These are phyloP conservation scores for Pelargonium nanum DNA, from an alignment of 345 rosid species.

Conservation along the genomic window DNA sequence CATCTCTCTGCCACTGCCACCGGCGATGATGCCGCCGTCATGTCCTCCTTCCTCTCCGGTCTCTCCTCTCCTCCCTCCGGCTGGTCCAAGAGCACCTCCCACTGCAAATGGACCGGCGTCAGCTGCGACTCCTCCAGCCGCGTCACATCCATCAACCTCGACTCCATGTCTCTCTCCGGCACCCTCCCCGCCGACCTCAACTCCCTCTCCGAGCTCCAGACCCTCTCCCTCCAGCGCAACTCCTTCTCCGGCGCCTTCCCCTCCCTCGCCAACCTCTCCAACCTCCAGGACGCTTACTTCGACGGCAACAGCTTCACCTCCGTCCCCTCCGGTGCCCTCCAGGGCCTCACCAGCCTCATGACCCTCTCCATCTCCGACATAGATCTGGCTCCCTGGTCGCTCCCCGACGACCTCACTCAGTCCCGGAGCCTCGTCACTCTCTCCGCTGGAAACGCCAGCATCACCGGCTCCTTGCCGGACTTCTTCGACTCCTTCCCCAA, in stretches of 20 bases:
- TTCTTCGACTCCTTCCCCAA: conserved; percentile 35
- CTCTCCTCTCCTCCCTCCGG: conserved; percentile 36
- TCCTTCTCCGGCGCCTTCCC: conserved; percentile 49
- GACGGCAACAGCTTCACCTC: conserved; percentile 45
- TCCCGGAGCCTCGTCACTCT: conserved; percentile 33
- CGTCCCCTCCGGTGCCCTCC: conserved; percentile 42
- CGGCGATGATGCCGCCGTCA: conserved; percentile 45
- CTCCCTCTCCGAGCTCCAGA: conserved; percentile 40
- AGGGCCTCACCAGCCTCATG: conserved; percentile 45
- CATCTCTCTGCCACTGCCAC: conserved; percentile 9
- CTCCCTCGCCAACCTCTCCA: conserved; percentile 39
- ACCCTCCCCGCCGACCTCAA: conserved; percentile 37
- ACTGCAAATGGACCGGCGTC: conserved; percentile 55
- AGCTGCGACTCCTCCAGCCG: conserved; percentile 30
- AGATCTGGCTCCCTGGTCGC: conserved; percentile 36
- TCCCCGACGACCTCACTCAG: conserved; percentile 43
- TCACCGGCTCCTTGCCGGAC: conserved; percentile 52
- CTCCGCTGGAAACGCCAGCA: conserved; percentile 27
- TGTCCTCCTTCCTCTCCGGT: conserved; percentile 35
- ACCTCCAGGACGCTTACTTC: conserved; percentile 32
- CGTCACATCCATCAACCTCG: conserved; percentile 38
- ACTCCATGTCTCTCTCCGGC: conserved; percentile 30
- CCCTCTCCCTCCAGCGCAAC: conserved; percentile 39
- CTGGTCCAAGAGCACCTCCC: conserved; percentile 39
- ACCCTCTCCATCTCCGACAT: conserved; percentile 26